These are phyloP conservation scores for Clohesyomyces aquaticus DNA, from an alignment of 495 filamentous ascomycete species.

Conservation along the genomic window DNA sequence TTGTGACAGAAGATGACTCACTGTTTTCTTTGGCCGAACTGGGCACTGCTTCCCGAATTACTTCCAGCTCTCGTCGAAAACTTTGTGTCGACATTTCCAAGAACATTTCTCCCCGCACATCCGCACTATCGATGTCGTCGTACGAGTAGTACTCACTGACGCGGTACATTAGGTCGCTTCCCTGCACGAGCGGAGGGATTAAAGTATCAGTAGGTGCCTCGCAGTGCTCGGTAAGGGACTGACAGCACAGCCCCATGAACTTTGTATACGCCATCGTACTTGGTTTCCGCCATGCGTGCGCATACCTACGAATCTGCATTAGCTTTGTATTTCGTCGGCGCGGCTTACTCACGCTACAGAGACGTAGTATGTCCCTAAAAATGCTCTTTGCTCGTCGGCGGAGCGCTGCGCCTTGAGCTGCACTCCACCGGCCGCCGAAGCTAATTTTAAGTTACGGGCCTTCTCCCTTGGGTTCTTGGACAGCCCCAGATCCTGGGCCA, in stretches of 20 bases:
- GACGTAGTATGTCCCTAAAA: slow-evolving; percentile 20
- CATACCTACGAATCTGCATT: slow-evolving; percentile 3
- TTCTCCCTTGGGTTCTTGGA: slow-evolving; percentile 17
- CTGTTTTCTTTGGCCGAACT: neutral
- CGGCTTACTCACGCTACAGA: slow-evolving; percentile 11
- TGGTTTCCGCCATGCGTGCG: slow-evolving; percentile 27
- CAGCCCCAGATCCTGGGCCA: slow-evolving; percentile 22
- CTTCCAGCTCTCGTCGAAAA: slow-evolving; percentile 19
- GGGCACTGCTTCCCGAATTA: slow-evolving; percentile 13
- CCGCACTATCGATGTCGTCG: slow-evolving; percentile 25
- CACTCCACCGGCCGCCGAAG: neutral
- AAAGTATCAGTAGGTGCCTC: slow-evolving; percentile 15
- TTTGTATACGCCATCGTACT: slow-evolving; percentile 14
- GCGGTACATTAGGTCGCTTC: slow-evolving; percentile 21
- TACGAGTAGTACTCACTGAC: slow-evolving; percentile 31
- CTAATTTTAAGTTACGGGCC: neutral
- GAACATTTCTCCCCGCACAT: slow-evolving; percentile 18
- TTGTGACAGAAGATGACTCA: slow-evolving; percentile 1
- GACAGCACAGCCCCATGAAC: slow-evolving; percentile 22
- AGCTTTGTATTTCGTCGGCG: neutral
- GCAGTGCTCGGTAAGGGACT: neutral
- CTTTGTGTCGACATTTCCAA: slow-evolving; percentile 11
- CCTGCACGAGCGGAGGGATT: slow-evolving; percentile 14
- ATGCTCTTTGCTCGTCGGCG: slow-evolving; percentile 15
- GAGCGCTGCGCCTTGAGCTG: neutral